Base-by-base conservation (phyloP, 2,329 filamentous ascomycete species). In the Fusarium dlaminii region DNA sequence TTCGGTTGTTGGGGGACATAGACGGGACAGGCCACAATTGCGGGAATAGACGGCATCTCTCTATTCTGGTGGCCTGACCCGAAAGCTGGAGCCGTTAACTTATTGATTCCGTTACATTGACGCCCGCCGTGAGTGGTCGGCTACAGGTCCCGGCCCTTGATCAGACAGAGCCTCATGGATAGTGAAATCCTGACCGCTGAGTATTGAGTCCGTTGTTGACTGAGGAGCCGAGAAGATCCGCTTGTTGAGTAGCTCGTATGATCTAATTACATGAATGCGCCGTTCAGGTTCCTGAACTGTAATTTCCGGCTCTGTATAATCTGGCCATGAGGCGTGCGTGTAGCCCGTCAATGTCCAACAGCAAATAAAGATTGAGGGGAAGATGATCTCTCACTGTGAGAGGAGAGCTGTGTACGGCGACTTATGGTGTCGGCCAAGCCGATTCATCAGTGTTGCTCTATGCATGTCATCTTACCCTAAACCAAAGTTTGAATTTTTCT, bases 81-180 rank as follows among this genome's bases (percentile, higher is more conserved):
- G 43, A 55, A 29, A 30, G 22, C 39, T 64, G 51, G 37, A 56
- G 45, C 64, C 54, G 29, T 62, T 51, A 40, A 37, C 22, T 52
- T 32, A 40, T 69, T 65, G 54, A 51, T 60, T 43, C 46, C 37
- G 69, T 49, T 68, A 62, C 40, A 48, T 36, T 39, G 60, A 59
- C 61, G 54, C 49, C 55, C 45, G 29, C 52, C 59, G 42, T 51
- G 52, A 62, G 54, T 57, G 48, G 54, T 60, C 49, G 57, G 66
- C 52, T 61, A 12, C n/a, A 68, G 55, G 54, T 42, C 30, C 58
- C 30, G 43, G 62, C 52, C 66, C 70, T 61, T 74, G 57, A 63
- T 54, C 34, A 46, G 34, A 37, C 71, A 74, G 72, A 74, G 72
- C 72, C 72, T 74, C 71, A 72, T 63, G 36, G 32, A 43, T 58